A percentile compares a stretch with the other conserved stretches of the same genome.
These are phyloP conservation scores for Chlorella sp. DNA, from an alignment of 139 green algal genomes.

Conservation along the genomic window DNA sequence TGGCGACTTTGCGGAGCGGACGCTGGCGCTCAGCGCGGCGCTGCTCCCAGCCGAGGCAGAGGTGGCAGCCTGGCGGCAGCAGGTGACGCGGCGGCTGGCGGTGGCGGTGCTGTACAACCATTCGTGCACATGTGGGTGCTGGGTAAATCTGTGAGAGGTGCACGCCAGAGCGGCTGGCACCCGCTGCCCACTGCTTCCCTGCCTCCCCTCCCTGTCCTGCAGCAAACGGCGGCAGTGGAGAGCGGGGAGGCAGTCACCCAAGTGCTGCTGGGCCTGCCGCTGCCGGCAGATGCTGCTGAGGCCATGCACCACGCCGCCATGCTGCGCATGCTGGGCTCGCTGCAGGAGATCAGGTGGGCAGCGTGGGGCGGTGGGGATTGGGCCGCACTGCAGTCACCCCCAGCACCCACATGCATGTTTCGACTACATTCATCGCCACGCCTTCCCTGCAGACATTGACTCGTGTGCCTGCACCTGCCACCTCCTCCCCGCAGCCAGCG, in stretches of 20 bases:
- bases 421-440: no score
- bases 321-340: slow-evolving; percentile 39
- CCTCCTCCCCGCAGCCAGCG: background rate
- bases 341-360: slow-evolving; percentile 4
- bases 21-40: slow-evolving; percentile 4
- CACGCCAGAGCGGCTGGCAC: background rate
- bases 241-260: slow-evolving; percentile 11
- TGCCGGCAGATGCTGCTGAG: background rate
- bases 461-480: no score
- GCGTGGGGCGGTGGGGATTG: no score
- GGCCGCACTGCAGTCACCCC: background rate
- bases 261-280: slow-evolving; percentile 15
- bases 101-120: no score
- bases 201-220: background rate
- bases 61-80: slow-evolving; percentile 7
- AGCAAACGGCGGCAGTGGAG: slow-evolving; percentile 12
- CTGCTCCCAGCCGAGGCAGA: slow-evolving; percentile 2
- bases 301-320: slow-evolving; percentile 15
- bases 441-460: no score
- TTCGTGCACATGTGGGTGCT: slow-evolving; percentile 11
- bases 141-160: background rate
- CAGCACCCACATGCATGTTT: background rate
- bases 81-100: background rate
- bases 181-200: background rate
- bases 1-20: background rate